Evolutionary conservation across 768 basidiomycete species (phyloP).

Genomic region (Phylloporus rhodoxanthus): DNA sequence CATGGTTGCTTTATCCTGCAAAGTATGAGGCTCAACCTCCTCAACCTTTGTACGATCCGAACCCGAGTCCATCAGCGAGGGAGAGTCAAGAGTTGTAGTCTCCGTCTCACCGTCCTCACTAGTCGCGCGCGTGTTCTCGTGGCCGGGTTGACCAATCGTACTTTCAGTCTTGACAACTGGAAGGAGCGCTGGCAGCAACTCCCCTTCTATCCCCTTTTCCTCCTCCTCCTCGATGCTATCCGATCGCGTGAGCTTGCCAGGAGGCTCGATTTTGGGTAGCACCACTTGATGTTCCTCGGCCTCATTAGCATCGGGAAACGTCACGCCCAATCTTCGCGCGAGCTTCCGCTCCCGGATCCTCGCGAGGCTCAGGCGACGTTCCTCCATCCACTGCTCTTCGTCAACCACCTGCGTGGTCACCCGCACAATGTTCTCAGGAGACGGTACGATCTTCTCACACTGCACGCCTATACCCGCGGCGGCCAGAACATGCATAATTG

Average conservation of each 20-base stretch:
- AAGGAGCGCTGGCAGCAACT: not conserved
- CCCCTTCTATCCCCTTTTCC: slow-evolving; percentile 12
- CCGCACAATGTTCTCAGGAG: slow-evolving; percentile 3
- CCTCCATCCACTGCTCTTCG: slow-evolving; percentile 34
- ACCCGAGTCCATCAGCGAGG: slow-evolving; percentile 23
- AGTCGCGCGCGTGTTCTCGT: slow-evolving; percentile 5
- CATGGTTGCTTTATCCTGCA: slow-evolving; percentile 23
- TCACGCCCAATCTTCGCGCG: slow-evolving; percentile 28
- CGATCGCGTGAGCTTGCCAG: slow-evolving; percentile 24
- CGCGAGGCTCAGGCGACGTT: slow-evolving; percentile 29
- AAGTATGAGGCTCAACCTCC: slow-evolving; percentile 22
- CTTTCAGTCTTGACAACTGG: slow-evolving; percentile 1
- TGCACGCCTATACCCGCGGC: slow-evolving; percentile 46
- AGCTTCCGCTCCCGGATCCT: slow-evolving; percentile 30
- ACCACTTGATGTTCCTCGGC: slow-evolving; percentile 13
- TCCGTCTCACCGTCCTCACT: slow-evolving; percentile 20
- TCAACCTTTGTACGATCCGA: slow-evolving; percentile 26
- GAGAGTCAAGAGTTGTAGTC: slow-evolving; percentile 17
- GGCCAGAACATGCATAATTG: slow-evolving; percentile 61
- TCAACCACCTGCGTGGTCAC: slow-evolving; percentile 10
- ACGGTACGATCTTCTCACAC: slow-evolving; percentile 17
- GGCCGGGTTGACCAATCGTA: not conserved
- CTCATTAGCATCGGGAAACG: slow-evolving; percentile 11
- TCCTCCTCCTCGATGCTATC: slow-evolving; percentile 31
- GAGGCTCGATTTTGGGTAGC: slow-evolving; percentile 18